Conservation (phyloP, 2,329 filamentous ascomycete species). For the Lachnellula willkommii region DNA sequence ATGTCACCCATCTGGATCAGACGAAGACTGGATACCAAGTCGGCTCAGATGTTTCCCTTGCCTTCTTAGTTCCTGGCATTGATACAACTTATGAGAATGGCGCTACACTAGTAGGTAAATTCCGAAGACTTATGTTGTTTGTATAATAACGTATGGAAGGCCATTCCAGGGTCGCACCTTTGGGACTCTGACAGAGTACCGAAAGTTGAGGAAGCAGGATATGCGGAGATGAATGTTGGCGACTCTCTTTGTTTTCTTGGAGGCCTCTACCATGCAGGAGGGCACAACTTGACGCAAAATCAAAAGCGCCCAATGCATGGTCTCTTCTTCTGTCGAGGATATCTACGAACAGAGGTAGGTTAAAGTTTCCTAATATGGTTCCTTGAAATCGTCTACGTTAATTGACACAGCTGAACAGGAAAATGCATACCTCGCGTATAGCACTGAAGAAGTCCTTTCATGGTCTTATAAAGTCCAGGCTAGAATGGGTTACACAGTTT, state of each 20-base stretch:
- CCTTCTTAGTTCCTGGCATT: constrained; percentile 16
- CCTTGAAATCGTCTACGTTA: too few relatives aligned
- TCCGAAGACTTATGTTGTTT: not conserved
- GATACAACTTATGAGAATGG: constrained; percentile 15
- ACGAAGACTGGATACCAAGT: constrained; percentile 13
- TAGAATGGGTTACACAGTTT: constrained; percentile 21
- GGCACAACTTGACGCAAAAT: constrained; percentile 10
- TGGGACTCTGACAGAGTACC: constrained; percentile 12
- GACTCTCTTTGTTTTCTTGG: constrained; percentile 12
- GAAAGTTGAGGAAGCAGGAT: constrained; percentile 7
- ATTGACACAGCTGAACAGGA: constrained; percentile 3
- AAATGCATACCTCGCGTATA: constrained; percentile 18
- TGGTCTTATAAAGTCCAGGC: constrained; percentile 20
- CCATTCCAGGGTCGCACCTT: constrained; percentile 14
- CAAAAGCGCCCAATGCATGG: constrained; percentile 16
- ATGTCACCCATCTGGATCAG: constrained; percentile 12
- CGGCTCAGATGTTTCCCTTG: constrained; percentile 12
- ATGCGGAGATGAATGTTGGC: constrained; percentile 13
- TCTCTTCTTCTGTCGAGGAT: constrained; percentile 15
- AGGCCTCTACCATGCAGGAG: constrained; percentile 13
- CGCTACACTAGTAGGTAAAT: constrained; percentile 10
- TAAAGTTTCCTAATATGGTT: not conserved
- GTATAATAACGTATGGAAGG: not conserved
- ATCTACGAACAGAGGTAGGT: constrained; percentile 12
- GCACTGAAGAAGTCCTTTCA: constrained; percentile 18